Base-by-base conservation (phyloP, 1,284 basidiomycete genomes). In the Ceratobasidium sp. region DNA sequence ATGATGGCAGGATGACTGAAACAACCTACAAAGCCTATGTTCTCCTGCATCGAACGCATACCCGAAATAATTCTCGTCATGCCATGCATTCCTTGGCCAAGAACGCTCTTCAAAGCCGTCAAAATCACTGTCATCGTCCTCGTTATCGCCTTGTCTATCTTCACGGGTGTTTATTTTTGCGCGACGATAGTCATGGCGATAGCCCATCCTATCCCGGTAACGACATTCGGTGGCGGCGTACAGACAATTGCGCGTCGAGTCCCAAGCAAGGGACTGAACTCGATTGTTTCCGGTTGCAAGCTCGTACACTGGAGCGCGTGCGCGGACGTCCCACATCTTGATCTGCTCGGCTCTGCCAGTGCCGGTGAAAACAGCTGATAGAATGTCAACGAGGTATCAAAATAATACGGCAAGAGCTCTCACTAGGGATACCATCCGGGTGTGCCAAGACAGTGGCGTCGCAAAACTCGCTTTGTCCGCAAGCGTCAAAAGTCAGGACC, bases 261-360 rank as follows among this genome's bases (percentile, higher is more conserved):
- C 77, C 77, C 77, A 78, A 1, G 57, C 66, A 14, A 78, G 68
- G 12, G 65, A 52, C 30, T 55, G n/a, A 18, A 78, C 77, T 16
- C 33, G 55, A 57, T 69, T 78, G 50, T 78, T 78, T 8, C 77
- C 77, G 23, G 77, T 78, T 12, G 77, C 35, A 27, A 78, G 68
- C 50, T 78, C 77, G 30, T 78, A 78, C 5, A 78, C 54, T 23
- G 65, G 20, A 12, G 67, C 41, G 18, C 60, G 67, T 6, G 77
- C 68, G 18, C 77, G 77, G 38, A 78, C 27, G 44, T 78, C 77
- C 77, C 77, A 78, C 38, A 60, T 30, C 23, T 64, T 71, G 33
- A 78, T 62, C 20, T 71, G 66, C 41, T 78, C 55, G 3, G 38
- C 16, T 48, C 44, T 69, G 12, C 30, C 44, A 23, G 65, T 52